These are phyloP conservation scores for Alternaria novae-zelandiae DNA, from an alignment of 2,329 filamentous ascomycete genomes.

Conservation along the genomic window DNA sequence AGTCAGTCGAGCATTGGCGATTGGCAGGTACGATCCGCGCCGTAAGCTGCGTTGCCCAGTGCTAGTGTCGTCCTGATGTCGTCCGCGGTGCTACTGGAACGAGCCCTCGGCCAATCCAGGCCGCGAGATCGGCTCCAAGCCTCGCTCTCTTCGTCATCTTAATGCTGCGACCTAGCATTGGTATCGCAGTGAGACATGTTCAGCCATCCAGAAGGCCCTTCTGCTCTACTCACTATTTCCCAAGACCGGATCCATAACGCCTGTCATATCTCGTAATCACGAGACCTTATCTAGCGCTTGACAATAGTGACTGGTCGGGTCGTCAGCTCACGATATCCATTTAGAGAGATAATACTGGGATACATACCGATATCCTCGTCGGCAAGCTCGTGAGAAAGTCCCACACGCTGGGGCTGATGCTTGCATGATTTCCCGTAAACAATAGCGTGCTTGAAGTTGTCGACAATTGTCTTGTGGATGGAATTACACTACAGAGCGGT, in stretches of 20 bases:
- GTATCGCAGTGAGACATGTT: slow-evolving; percentile 40
- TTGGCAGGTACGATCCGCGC: slow-evolving; percentile 42
- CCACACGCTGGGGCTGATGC: slow-evolving; percentile 96
- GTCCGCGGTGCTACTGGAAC: slow-evolving; percentile 40
- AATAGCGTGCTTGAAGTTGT: slow-evolving; percentile 93
- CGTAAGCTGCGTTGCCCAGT: slow-evolving; percentile 41
- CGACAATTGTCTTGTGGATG: slow-evolving; percentile 94
- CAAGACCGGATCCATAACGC: slow-evolving; percentile 23
- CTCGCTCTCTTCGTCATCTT: slow-evolving; percentile 40
- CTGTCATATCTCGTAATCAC: slow-evolving; percentile 27
- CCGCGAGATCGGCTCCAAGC: slow-evolving; percentile 32
- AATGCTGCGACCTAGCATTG: slow-evolving; percentile 35
- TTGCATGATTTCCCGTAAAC: slow-evolving; percentile 98
- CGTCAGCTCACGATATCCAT: slow-evolving; percentile 31
- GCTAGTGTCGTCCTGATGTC: slow-evolving; percentile 42
- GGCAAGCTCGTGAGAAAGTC: slow-evolving; percentile 85
- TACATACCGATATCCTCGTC: slow-evolving; percentile 94
- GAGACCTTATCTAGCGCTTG: slow-evolving; percentile 45
- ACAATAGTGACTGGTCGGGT: slow-evolving; percentile 50
- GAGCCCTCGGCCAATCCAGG: slow-evolving; percentile 42
- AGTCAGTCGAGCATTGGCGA: slow-evolving; percentile 36
- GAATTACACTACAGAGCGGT: slow-evolving; percentile 77
- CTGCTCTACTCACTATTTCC: slow-evolving; percentile 33
- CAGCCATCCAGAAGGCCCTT: slow-evolving; percentile 37
- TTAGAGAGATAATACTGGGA: slow-evolving; percentile 6